Conservation (phyloP, 768 basidiomycete genomes). For the Leccinum pellstonianum region DNA sequence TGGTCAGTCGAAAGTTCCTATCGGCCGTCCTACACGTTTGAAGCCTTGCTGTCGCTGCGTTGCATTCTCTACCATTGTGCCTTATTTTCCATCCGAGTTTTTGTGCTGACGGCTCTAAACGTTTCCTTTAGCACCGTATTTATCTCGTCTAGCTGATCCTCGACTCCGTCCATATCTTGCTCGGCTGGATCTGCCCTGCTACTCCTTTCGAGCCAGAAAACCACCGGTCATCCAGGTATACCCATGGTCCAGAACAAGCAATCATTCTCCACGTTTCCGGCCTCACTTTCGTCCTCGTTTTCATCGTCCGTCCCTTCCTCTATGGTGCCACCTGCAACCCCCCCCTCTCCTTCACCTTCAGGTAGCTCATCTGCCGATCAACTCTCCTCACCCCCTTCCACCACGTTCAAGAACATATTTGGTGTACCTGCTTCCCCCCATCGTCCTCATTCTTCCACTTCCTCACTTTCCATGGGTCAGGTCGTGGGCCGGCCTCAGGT, state of each 20-base stretch:
- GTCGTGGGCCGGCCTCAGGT: constrained; percentile 35
- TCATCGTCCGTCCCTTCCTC: constrained; percentile 42
- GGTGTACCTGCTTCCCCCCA: constrained; percentile 27
- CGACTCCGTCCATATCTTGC: constrained; percentile 27
- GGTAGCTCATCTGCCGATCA: constrained; percentile 46
- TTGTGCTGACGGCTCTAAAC: constrained; percentile 16
- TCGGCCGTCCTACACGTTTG: constrained; percentile 17
- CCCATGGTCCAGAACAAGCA: constrained; percentile 37
- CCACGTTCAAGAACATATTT: constrained; percentile 35
- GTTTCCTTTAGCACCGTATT: constrained; percentile 28
- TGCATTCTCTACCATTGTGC: constrained; percentile 18
- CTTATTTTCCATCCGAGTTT: constrained; percentile 8
- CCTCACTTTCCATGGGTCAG: constrained; percentile 34
- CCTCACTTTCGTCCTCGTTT: constrained; percentile 46
- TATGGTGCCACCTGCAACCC: constrained; percentile 39
- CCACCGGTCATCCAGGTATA: constrained; percentile 22
- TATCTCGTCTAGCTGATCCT: constrained; percentile 30
- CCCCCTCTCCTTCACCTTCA: constrained; percentile 40
- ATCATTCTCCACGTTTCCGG: constrained; percentile 39
- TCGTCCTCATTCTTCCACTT: constrained; percentile 26
- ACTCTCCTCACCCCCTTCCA: constrained; percentile 34
- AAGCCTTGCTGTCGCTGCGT: constrained; percentile 27
- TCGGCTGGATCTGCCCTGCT: constrained; percentile 22
- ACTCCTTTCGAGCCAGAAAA: constrained; percentile 16
- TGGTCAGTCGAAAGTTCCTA: constrained; percentile 23